These are phyloP conservation scores for Dendrobium chrysotoxum DNA, from an alignment of 106 monocot species.

Conservation along the genomic window DNA sequence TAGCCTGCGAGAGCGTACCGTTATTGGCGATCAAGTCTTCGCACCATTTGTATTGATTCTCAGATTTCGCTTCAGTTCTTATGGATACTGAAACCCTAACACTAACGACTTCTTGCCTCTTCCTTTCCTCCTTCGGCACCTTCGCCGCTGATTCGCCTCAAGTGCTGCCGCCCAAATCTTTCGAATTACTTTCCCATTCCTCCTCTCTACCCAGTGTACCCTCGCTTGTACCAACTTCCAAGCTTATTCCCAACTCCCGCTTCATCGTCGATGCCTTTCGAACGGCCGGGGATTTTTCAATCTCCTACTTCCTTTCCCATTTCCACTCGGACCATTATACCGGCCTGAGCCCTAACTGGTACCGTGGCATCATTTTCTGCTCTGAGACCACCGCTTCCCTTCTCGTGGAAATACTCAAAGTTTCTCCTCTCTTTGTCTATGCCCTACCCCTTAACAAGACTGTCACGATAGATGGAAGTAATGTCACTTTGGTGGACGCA, in stretches of 20 bases:
- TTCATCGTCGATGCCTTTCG: conserved; percentile 86
- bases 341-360: conserved; percentile 61
- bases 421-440: conserved; percentile 52
- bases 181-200: conserved; percentile 27
- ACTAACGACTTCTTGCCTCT: conserved; percentile 48
- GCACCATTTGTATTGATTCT: background rate
- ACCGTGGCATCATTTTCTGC: conserved; percentile 69
- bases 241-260: conserved; percentile 65
- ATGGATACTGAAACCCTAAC: conserved; percentile 41
- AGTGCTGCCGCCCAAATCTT: conserved; percentile 21
- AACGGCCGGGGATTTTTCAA: conserved; percentile 66
- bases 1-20: no score
- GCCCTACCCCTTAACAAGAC: conserved; percentile 32
- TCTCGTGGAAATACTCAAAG: conserved; percentile 38
- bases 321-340: conserved; percentile 95
- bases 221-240: conserved; percentile 30
- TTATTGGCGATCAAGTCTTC: background rate
- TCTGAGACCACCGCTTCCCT: conserved; percentile 66
- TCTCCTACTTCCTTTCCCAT: conserved; percentile 92
- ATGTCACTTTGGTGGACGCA: conserved; percentile 60
- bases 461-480: conserved; percentile 56
- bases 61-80: background rate
- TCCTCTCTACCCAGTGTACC: conserved; percentile 50
- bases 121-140: conserved; percentile 27
- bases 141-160: conserved; percentile 13